Conservation (phyloP, 441 rosid genomes). For the Oxalis stricta region DNA sequence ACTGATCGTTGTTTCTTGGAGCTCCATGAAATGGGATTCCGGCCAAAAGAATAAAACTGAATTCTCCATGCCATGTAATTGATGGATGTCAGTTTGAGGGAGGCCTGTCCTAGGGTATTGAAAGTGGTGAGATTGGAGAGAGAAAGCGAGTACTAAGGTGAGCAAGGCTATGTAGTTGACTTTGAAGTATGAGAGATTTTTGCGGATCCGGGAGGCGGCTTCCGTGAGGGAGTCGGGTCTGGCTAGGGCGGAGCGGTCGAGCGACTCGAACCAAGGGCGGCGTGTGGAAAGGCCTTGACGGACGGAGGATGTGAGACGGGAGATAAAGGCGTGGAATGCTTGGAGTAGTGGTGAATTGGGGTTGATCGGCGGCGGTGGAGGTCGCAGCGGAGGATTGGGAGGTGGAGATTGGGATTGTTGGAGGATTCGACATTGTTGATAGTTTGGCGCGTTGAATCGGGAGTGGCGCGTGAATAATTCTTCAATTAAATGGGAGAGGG, state of each 20-base stretch:
- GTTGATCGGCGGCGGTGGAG: slow-evolving; percentile 14
- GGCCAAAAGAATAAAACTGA: too few relatives aligned
- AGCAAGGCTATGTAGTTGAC: slow-evolving; percentile 52
- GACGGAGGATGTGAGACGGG: slow-evolving; percentile 42
- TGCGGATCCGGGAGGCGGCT: slow-evolving; percentile 61
- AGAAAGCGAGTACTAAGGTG: slow-evolving; percentile 40
- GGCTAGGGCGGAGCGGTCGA: slow-evolving; percentile 40
- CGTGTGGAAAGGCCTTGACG: slow-evolving; percentile 53
- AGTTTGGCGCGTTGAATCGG: too few relatives aligned
- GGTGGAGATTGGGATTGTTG: slow-evolving; percentile 32
- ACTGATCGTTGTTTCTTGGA: neutral
- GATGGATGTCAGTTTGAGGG: too few relatives aligned
- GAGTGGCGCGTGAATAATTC: too few relatives aligned
- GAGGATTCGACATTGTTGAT: slow-evolving; percentile 31
- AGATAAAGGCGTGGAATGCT: slow-evolving; percentile 42
- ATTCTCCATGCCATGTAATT: too few relatives aligned
- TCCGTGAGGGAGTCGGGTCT: slow-evolving; percentile 50
- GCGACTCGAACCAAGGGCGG: slow-evolving; percentile 52
- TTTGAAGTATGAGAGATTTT: slow-evolving; percentile 46
- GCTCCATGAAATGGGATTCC: neutral
- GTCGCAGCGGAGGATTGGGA: too few relatives aligned
- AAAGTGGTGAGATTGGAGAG: slow-evolving; percentile 56
- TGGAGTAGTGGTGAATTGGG: slow-evolving; percentile 39
- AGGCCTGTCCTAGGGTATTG: too few relatives aligned
- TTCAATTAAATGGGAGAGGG: too few relatives aligned